Percentiles rank a stretch among this genome's conserved stretches.
These are phyloP conservation scores for Parmelia sp. DNA, from an alignment of 495 filamentous ascomycete species.

Conservation along the genomic window DNA sequence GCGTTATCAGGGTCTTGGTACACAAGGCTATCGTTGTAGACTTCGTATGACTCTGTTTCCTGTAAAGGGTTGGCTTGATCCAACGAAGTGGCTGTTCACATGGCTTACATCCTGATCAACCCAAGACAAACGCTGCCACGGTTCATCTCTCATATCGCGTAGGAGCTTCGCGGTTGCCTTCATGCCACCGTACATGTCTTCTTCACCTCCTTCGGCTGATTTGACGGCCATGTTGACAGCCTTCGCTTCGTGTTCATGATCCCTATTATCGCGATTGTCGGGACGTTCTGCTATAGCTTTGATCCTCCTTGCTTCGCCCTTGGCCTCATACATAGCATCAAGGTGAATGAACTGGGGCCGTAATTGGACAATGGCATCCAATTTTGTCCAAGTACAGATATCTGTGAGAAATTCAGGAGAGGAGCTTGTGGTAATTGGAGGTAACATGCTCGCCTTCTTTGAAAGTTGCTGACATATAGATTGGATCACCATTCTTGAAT, in stretches of 20 bases:
- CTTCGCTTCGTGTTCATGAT: slow-evolving; percentile 44
- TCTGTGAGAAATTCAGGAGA: slow-evolving; percentile 12
- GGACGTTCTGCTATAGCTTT: slow-evolving; percentile 21
- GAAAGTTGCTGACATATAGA: slow-evolving; percentile 69
- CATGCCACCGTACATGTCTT: slow-evolving; percentile 30
- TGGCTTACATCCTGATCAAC: slow-evolving; percentile 58
- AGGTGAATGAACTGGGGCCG: slow-evolving; percentile 70
- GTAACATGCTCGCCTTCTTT: slow-evolving; percentile 45
- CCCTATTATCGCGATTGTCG: slow-evolving; percentile 33
- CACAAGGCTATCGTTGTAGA: slow-evolving; percentile 56
- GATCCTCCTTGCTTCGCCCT: slow-evolving; percentile 41
- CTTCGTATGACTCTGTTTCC: slow-evolving; percentile 55
- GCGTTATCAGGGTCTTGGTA: slow-evolving; percentile 44
- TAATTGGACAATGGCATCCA: slow-evolving; percentile 64
- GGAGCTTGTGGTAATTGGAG: neutral
- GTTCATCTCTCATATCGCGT: slow-evolving; percentile 58
- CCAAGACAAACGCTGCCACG: slow-evolving; percentile 59
- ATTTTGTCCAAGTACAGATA: slow-evolving; percentile 29
- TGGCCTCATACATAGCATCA: slow-evolving; percentile 56
- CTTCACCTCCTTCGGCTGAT: slow-evolving; percentile 50
- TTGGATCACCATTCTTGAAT: slow-evolving; percentile 51
- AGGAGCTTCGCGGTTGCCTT: slow-evolving; percentile 50
- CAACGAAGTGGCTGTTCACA: neutral
- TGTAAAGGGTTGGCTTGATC: slow-evolving; percentile 30
- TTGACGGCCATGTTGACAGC: slow-evolving; percentile 65